phyloP scores from a whole-genome alignment of 495 filamentous ascomycete species.

The Hamigera avellanea region DNA sequence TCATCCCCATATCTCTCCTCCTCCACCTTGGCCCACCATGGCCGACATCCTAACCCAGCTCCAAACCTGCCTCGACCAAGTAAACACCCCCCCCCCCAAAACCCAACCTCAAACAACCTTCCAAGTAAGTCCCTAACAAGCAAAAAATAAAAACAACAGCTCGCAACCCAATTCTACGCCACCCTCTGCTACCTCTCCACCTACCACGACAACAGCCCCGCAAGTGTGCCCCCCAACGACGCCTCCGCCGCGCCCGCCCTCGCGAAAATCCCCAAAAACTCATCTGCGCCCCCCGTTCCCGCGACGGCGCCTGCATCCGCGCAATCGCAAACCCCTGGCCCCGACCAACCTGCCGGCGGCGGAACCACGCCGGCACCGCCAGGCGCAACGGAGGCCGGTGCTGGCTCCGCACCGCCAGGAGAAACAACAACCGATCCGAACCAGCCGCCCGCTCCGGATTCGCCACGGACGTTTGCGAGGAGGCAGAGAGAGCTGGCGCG shows the following conservation, averaged over 20 bases:
- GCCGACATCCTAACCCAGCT: constrained; percentile 86
- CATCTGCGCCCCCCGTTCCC: constrained; percentile 27
- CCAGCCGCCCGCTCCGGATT: constrained; percentile 38
- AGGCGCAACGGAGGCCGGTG: constrained; percentile 2
- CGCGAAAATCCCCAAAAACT: constrained; percentile 32
- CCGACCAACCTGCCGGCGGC: too few species aligned
- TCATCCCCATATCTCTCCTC: neutral
- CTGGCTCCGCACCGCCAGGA: constrained; percentile 1
- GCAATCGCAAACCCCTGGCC: constrained; percentile 9
- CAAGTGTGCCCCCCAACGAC: constrained; percentile 47
- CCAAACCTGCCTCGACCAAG: constrained; percentile 89
- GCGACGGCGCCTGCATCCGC: constrained; percentile 15
- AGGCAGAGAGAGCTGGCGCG: constrained; percentile 72
- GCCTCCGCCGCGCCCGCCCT: constrained; percentile 37
- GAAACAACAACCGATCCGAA: constrained; percentile 15
- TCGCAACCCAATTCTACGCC: constrained; percentile 82
- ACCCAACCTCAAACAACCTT: constrained; percentile 1
- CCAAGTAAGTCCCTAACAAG: constrained; percentile 1
- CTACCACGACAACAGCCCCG: constrained; percentile 64
- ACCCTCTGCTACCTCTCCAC: constrained; percentile 70
- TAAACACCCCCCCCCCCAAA: constrained; percentile 17
- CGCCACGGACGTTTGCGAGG: constrained; percentile 53
- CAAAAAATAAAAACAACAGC: constrained; percentile 34
- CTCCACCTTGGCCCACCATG: constrained; percentile 39
- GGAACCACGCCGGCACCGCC: constrained; percentile 3